A percentile compares a stretch with the other conserved stretches of the same genome.
These are phyloP conservation scores for Haberlea rhodopensis DNA, from an alignment of 257 asterid genomes.

Conservation along the genomic window DNA sequence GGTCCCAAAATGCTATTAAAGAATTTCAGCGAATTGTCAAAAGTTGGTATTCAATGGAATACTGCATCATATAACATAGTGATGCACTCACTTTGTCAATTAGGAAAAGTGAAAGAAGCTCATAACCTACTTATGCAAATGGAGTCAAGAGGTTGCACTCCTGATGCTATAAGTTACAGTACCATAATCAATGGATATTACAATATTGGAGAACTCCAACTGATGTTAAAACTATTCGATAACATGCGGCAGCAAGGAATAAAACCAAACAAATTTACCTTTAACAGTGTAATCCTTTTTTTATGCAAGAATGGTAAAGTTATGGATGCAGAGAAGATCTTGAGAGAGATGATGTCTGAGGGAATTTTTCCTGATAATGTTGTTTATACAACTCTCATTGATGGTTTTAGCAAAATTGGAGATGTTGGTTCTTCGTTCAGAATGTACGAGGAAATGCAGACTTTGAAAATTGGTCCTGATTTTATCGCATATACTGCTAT, in stretches of 20 bases:
- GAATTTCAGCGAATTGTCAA: constrained; percentile 62
- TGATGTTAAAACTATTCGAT: constrained; percentile 50
- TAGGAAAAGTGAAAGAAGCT: constrained; percentile 66
- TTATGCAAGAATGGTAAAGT: constrained; percentile 63
- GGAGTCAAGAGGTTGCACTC: constrained; percentile 69
- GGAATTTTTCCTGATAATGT: constrained; percentile 71
- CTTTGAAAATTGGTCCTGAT: constrained; percentile 58
- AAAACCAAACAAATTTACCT: constrained; percentile 72
- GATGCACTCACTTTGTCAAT: constrained; percentile 65
- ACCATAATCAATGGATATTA: constrained; percentile 80
- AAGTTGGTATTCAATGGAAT: constrained; percentile 73
- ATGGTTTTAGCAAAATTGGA: constrained; percentile 70
- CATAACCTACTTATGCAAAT: constrained; percentile 67
- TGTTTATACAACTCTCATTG: constrained; percentile 78
- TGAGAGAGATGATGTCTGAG: constrained; percentile 69
- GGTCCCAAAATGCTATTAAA: constrained; percentile 49
- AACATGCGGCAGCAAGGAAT: constrained; percentile 62
- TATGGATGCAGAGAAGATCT: constrained; percentile 64
- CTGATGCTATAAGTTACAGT: constrained; percentile 82
- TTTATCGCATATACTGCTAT: constrained; percentile 63
- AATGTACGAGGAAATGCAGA: constrained; percentile 70
- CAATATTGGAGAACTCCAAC: constrained; percentile 49
- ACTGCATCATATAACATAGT: constrained; percentile 68
- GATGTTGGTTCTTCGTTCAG: constrained; percentile 50
- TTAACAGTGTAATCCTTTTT: constrained; percentile 65